Evolutionary conservation across 2,329 filamentous ascomycete genomes (phyloP), one percentile per base, ranked within the genome.

Genomic region (Periglandula ipomoeae): DNA sequence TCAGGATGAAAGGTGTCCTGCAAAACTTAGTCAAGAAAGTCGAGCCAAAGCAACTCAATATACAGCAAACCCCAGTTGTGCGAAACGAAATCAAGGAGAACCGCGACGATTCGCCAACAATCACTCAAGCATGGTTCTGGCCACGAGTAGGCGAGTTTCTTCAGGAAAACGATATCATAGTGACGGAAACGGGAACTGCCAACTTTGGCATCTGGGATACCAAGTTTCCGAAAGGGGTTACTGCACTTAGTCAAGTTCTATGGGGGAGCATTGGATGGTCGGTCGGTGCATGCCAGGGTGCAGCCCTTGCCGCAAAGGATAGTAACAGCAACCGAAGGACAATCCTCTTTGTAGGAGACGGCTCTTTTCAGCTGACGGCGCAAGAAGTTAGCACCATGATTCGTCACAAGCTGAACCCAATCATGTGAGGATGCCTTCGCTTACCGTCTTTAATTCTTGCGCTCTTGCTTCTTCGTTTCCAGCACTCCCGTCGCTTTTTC

Each of bases 161-260:
- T 9, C 73, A 76, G 47, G 72, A 82, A 47, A 74, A 82, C 41
- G 89, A 95, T 59, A 79, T 94, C 49, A 72, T 95, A 48, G 78
- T 95, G 45, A 91, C 89, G 0, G 89, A 94, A 65, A 95, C 89
- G 2, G 89, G 89, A 35, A 95, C 89, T 0, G 75, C 88, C 50
- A 91, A 89, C 68, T 91, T 94, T 63, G 89, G 89, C 49, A 87
- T 93, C 58, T 89, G 86, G 80, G 87, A 90, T 50, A 90, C 88
- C 4, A 78, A 79, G 38, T 93, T 95, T 69, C 89, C 89, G 0
- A 63, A 72, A 3, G 75, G 78, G n/a, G 85, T 90, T n/a, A 87
- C 79, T 7, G 86, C 85, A 17, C 79, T 95, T 59, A 89, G 80
- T 46, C 88, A 93, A 61, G 84, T 87, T 2, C 78, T 93, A 11